Conservation (phyloP, 345 rosid genomes). For the Bruguiera sexangula region DNA sequence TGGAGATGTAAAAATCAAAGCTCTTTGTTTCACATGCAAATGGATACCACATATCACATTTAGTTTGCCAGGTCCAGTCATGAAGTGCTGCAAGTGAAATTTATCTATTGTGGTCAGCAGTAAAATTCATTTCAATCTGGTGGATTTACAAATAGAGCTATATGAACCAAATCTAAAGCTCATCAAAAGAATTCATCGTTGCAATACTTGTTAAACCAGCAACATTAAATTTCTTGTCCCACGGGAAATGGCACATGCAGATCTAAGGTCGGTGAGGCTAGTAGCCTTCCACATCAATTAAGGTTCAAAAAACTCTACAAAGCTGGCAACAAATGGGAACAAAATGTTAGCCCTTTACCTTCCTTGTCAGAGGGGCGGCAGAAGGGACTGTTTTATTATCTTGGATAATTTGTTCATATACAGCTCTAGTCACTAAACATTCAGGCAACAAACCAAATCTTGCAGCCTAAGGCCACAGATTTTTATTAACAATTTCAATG, state of each 20-base stretch:
- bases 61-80: not conserved
- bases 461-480: not conserved
- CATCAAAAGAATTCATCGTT: not conserved
- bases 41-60: not conserved
- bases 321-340: too few relatives aligned
- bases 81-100: too few relatives aligned
- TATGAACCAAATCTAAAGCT: not conserved
- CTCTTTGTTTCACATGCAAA: not conserved
- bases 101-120: not conserved
- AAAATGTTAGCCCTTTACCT: too few relatives aligned
- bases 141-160: not conserved
- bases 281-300: not conserved
- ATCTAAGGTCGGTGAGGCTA: not conserved
- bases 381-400: too few relatives aligned
- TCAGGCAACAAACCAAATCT: too few relatives aligned
- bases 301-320: too few relatives aligned
- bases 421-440: too few relatives aligned
- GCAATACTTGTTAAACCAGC: not conserved
- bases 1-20: not conserved
- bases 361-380: too few relatives aligned
- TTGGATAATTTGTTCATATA: too few relatives aligned
- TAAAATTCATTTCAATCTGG: not conserved
- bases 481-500: not conserved
- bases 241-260: not conserved
- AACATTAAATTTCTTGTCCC: not conserved